Percentiles rank a stretch among this genome's conserved stretches.
Evolutionary conservation across 2,329 filamentous ascomycete species (phyloP).

Genomic region (Aspergillus pseudonomiae): DNA sequence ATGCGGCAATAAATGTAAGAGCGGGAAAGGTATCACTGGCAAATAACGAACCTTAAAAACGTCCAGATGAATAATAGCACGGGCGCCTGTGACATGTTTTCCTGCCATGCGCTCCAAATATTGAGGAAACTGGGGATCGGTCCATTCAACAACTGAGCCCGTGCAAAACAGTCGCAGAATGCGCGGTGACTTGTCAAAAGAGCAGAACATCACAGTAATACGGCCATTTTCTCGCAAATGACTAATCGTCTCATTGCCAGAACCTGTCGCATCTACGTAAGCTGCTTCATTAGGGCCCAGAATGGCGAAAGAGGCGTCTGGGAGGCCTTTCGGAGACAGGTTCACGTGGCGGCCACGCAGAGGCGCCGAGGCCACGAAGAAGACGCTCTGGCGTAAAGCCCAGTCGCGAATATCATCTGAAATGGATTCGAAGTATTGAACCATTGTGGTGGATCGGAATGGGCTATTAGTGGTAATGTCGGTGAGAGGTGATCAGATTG

Average conservation of each 20-base stretch:
- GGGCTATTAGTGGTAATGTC: neutral
- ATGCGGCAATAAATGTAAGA: neutral
- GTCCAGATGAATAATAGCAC: slow-evolving; percentile 64
- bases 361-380: slow-evolving; percentile 75
- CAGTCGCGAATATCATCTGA: slow-evolving; percentile 61
- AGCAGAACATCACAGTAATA: slow-evolving; percentile 74
- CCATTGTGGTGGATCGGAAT: slow-evolving; percentile 48
- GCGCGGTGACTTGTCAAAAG: slow-evolving; percentile 61
- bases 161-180: slow-evolving; percentile 68
- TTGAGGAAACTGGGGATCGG: slow-evolving; percentile 52
- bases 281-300: slow-evolving; percentile 62
- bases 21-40: neutral
- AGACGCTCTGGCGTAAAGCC: slow-evolving; percentile 69
- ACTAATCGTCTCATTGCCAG: slow-evolving; percentile 74
- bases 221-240: slow-evolving; percentile 78
- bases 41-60: slow-evolving; percentile 56
- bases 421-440: slow-evolving; percentile 61
- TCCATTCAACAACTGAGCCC: slow-evolving; percentile 63
- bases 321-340: slow-evolving; percentile 73
- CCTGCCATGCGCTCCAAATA: slow-evolving; percentile 51
- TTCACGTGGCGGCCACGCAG: slow-evolving; percentile 71
- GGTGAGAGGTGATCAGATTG: neutral
- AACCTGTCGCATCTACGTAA: slow-evolving; percentile 75
- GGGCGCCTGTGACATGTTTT: slow-evolving; percentile 51
- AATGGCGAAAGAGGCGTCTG: slow-evolving; percentile 64